Percentiles rank a stretch among this genome's conserved stretches.
These are phyloP conservation scores for Trichoderma aggressivum DNA, from an alignment of 2,329 filamentous ascomycete species.

Conservation along the genomic window DNA sequence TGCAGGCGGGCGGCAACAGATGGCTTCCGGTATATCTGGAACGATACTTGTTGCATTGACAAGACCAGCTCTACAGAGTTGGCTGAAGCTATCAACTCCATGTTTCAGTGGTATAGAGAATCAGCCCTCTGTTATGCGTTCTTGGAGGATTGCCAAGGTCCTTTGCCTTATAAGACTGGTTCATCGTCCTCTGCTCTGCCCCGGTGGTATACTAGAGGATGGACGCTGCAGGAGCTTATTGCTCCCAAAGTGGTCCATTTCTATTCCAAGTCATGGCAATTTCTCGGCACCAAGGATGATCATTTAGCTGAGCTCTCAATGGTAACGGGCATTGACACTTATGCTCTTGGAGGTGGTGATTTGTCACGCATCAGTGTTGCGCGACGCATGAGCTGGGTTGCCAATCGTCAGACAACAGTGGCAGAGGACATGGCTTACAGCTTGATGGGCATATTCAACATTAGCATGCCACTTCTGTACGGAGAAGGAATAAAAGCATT, in stretches of 20 bases:
- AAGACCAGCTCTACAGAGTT: slow-evolving; percentile 27
- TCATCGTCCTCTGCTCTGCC: background rate
- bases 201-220: slow-evolving; percentile 38
- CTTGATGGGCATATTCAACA: slow-evolving; percentile 21
- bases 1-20: slow-evolving; percentile 23
- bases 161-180: background rate
- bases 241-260: background rate
- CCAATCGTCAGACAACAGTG: slow-evolving; percentile 17
- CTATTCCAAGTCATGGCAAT: background rate
- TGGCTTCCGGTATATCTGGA: slow-evolving; percentile 28
- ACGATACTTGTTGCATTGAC: slow-evolving; percentile 32
- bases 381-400: slow-evolving; percentile 21
- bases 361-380: background rate
- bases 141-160: slow-evolving; percentile 23
- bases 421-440: slow-evolving; percentile 23
- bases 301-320: background rate
- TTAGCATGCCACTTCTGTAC: slow-evolving; percentile 23
- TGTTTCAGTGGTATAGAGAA: background rate
- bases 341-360: background rate
- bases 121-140: background rate
- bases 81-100: background rate
- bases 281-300: background rate
- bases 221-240: slow-evolving; percentile 56
- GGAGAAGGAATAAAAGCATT: slow-evolving; percentile 17
- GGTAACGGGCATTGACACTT: background rate